phyloP scores from a whole-genome alignment of 2,329 filamentous ascomycete species.

The Hansfordia pulvinata region DNA sequence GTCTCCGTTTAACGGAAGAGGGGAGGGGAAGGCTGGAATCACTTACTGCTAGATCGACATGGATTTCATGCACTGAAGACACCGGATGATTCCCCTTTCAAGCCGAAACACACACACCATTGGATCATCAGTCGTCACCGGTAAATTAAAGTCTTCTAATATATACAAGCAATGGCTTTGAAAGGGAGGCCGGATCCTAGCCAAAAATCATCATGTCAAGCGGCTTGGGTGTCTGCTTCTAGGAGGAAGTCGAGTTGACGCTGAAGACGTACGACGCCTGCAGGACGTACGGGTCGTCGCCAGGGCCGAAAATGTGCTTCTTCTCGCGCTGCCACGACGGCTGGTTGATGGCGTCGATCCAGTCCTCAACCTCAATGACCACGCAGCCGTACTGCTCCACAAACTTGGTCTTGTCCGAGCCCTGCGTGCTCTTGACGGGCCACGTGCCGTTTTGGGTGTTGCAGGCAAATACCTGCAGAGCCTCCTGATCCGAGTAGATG shows the following conservation, averaged over 20 bases:
- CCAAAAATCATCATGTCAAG: no score
- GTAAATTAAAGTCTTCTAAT: no score
- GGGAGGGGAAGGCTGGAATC: no score
- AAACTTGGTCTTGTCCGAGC: constrained; percentile 41
- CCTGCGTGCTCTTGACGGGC: constrained; percentile 58
- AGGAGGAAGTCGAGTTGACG: constrained; percentile 28
- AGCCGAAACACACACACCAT: no score
- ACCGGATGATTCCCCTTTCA: no score
- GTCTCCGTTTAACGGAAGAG: no score
- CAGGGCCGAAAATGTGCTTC: constrained; percentile 47
- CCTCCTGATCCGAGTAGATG: constrained; percentile 70
- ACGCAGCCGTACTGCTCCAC: constrained; percentile 71
- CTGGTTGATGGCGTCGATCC: constrained; percentile 87
- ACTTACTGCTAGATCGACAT: no score
- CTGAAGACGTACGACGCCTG: constrained; percentile 49
- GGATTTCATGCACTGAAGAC: no score
- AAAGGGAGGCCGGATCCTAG: no score
- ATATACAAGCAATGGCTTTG: no score
- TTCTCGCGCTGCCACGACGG: constrained; percentile 65
- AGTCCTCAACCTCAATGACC: constrained; percentile 86
- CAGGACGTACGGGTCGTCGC: constrained; percentile 45
- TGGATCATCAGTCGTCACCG: no score
- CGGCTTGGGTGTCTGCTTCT: no score
- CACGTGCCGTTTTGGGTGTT: constrained; percentile 59
- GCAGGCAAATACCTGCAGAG: constrained; percentile 82